Evolutionary conservation across 805 yeast genomes (phyloP).

Genomic region (Candida saitoana): DNA sequence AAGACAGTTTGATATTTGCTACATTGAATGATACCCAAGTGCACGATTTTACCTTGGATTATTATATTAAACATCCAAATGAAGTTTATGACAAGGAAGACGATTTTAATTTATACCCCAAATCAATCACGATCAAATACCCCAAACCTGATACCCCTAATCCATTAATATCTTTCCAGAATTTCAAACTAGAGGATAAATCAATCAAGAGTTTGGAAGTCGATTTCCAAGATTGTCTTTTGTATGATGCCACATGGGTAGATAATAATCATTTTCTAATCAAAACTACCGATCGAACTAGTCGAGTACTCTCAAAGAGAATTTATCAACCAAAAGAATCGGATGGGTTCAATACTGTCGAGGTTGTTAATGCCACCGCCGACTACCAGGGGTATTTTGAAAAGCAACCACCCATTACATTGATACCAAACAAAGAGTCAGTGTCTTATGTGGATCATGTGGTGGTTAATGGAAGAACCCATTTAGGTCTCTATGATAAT

Average conservation of each 20-base stretch:
- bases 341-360: conserved; percentile 32
- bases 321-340: conserved; percentile 34
- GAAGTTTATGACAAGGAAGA: conserved; percentile 13
- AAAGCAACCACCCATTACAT: conserved; percentile 27
- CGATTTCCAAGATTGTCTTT: conserved; percentile 37
- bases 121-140: conserved; percentile 46
- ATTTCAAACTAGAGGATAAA: conserved; percentile 32
- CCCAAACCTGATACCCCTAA: conserved; percentile 70
- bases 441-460: conserved; percentile 67
- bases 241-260: conserved; percentile 65
- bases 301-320: conserved; percentile 51
- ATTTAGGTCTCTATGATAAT: conserved; percentile 75
- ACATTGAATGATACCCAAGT: conserved; percentile 60
- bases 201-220: conserved; percentile 9
- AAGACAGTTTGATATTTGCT: conserved; percentile 49
- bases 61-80: conserved; percentile 36
- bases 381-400: conserved; percentile 60
- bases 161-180: conserved; percentile 48
- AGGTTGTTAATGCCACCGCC: conserved; percentile 27
- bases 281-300: conserved; percentile 61
- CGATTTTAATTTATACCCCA: conserved; percentile 44
- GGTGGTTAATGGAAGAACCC: conserved; percentile 53
- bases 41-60: conserved; percentile 46
- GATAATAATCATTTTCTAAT: conserved; percentile 45
- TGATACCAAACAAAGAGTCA: conserved; percentile 17